A percentile compares a stretch with the other conserved stretches of the same genome.
Evolutionary conservation across 164 flowering plant genomes (phyloP).

Genomic region (Euptelea pleiosperma): DNA sequence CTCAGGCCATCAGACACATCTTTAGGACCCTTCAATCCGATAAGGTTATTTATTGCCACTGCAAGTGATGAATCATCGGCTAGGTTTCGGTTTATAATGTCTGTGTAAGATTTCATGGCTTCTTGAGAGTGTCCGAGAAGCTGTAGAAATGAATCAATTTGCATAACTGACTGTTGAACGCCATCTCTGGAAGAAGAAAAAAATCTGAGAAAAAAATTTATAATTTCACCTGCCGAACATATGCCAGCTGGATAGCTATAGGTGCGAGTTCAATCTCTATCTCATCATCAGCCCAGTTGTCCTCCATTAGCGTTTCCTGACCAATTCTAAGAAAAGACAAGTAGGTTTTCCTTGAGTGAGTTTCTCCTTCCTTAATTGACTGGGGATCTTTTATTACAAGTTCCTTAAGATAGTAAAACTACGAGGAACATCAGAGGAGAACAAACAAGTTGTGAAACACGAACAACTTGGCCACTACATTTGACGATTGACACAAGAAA

Average conservation of each 20-base stretch:
- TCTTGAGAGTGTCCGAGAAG: slow-evolving; percentile 66
- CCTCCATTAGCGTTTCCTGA: slow-evolving; percentile 84
- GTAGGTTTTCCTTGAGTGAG: not conserved
- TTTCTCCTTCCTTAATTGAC: not conserved
- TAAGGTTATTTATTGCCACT: slow-evolving; percentile 81
- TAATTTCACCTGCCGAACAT: slow-evolving; percentile 75
- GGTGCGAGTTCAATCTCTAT: slow-evolving; percentile 91
- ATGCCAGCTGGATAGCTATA: slow-evolving; percentile 87
- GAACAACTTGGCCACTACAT: not conserved
- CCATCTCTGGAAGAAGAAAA: not conserved
- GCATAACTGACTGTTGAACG: slow-evolving; percentile 11
- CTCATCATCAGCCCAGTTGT: slow-evolving; percentile 81
- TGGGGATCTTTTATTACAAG: not conserved
- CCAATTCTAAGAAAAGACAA: slow-evolving; percentile 61
- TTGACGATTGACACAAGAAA: not conserved
- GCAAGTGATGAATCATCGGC: slow-evolving; percentile 84
- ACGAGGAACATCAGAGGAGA: not conserved
- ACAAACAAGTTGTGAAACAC: not conserved
- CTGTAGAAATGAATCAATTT: slow-evolving; percentile 34
- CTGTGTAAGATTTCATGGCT: slow-evolving; percentile 58
- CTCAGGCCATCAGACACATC: slow-evolving; percentile 77
- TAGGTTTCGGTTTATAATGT: slow-evolving; percentile 55
- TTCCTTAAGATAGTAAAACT: not conserved
- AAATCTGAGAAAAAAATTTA: not conserved
- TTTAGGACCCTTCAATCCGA: slow-evolving; percentile 72